Conservation (phyloP, 345 rosid genomes). For the Populus euphratica region DNA sequence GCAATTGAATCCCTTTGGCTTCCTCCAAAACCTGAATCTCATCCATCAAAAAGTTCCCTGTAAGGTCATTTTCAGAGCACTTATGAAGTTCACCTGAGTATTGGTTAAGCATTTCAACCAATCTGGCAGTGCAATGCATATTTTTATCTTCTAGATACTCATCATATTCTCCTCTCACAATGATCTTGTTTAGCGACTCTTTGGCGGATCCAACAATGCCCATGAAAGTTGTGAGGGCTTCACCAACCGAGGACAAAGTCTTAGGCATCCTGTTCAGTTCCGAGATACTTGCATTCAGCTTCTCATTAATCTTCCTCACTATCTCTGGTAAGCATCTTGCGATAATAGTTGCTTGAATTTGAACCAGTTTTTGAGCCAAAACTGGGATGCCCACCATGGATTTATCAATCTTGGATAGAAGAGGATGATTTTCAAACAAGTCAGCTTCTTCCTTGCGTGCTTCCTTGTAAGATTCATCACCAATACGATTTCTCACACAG, state of each 20-base stretch:
- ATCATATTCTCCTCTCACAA: constrained; percentile 42
- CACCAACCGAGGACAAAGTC: constrained; percentile 21
- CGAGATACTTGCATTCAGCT: constrained; percentile 5
- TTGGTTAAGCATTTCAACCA: constrained; percentile 23
- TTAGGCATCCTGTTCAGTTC: constrained; percentile 34
- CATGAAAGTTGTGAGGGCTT: constrained; percentile 41
- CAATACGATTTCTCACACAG: constrained; percentile 44
- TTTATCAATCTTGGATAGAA: constrained; percentile 28
- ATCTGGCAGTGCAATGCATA: no score
- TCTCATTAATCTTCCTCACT: constrained; percentile 27
- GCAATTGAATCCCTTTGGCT: constrained; percentile 28
- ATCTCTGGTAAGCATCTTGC: constrained; percentile 34
- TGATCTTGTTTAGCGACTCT: constrained; percentile 38
- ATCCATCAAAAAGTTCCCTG: constrained; percentile 13
- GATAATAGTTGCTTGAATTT: constrained; percentile 34
- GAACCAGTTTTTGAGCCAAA: constrained; percentile 32
- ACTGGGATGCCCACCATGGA: constrained; percentile 39
- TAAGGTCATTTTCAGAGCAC: not conserved
- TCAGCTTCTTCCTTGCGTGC: constrained; percentile 28
- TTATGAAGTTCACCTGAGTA: constrained; percentile 6
- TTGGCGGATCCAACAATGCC: constrained; percentile 35
- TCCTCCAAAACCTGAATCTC: constrained; percentile 35
- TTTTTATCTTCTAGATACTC: constrained; percentile 21
- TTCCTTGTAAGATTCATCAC: constrained; percentile 36
- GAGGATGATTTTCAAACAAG: constrained; percentile 24